A percentile compares a stretch with the other conserved stretches of the same genome.
Evolutionary conservation across 495 filamentous ascomycete species (phyloP).

Genomic region (Immersiella caudata): DNA sequence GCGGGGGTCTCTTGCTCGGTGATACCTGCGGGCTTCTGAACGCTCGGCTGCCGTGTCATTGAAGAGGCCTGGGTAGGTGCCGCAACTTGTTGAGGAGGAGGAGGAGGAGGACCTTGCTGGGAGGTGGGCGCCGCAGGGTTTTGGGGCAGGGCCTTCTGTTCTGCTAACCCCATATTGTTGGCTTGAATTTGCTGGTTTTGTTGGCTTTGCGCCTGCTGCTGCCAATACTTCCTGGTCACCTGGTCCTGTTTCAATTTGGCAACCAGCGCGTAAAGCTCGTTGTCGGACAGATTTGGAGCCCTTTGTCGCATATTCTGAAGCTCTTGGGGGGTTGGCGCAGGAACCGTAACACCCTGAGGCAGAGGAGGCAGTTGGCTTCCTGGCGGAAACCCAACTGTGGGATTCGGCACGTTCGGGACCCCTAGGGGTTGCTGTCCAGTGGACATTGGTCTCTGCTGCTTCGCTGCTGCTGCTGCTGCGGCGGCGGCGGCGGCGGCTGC

Average conservation of each 20-base stretch:
- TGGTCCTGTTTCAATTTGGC: background rate
- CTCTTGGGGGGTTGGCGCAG: background rate
- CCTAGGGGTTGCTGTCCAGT: background rate
- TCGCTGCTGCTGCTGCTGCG: slow-evolving; percentile 22
- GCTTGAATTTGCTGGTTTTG: slow-evolving; percentile 7
- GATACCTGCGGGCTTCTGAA: background rate
- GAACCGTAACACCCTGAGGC: background rate
- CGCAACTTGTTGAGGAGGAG: background rate
- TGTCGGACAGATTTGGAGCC: background rate
- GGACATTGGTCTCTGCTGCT: slow-evolving; percentile 1
- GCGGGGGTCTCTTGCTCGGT: background rate
- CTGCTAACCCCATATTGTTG: slow-evolving; percentile 7
- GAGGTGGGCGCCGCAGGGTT: background rate
- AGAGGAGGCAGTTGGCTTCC: background rate
- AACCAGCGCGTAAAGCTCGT: background rate
- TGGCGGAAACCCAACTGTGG: background rate
- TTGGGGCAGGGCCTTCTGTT: slow-evolving; percentile 8
- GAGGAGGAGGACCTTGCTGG: background rate
- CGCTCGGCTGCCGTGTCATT: background rate
- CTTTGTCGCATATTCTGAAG: background rate
- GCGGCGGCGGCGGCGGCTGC: slow-evolving; percentile 21
- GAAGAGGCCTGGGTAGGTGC: background rate
- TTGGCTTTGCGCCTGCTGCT: background rate
- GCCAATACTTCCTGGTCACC: slow-evolving; percentile 3
- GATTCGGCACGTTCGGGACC: background rate